Evolutionary conservation across 176 grass and related monocot species (phyloP).

Genomic region (Themeda triandra): DNA sequence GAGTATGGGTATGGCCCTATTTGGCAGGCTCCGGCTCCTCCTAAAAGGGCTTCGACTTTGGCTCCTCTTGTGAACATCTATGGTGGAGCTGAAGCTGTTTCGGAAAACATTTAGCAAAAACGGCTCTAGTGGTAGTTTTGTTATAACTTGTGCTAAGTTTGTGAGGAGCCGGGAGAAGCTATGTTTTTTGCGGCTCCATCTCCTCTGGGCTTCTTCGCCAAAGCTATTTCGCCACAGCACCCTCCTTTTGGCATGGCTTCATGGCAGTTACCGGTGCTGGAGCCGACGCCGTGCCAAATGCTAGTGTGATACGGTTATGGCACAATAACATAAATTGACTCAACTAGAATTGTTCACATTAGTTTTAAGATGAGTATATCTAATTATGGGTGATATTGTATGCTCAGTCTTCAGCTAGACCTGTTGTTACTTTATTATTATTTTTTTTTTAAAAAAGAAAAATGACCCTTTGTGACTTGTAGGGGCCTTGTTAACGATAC

Average conservation of each 20-base stretch:
- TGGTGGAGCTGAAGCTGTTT: neutral
- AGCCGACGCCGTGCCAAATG: neutral
- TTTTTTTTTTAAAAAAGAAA: neutral
- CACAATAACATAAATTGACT: neutral
- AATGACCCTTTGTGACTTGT: slow-evolving; percentile 10
- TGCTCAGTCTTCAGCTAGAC: neutral
- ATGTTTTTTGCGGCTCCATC: neutral
- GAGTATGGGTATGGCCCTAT: neutral
- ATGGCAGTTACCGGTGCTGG: neutral
- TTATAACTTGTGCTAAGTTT: neutral
- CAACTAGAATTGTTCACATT: too few relatives aligned
- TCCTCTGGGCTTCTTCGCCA: neutral
- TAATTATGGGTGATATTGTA: neutral
- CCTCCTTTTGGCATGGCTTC: neutral
- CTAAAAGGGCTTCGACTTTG: neutral
- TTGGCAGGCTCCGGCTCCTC: neutral
- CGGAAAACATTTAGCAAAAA: neutral
- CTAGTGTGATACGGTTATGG: neutral
- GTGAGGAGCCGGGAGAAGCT: neutral
- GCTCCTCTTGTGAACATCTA: neutral
- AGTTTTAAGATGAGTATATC: too few relatives aligned
- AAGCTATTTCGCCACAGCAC: neutral
- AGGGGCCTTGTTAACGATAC: slow-evolving; percentile 98
- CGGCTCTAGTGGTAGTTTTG: neutral
- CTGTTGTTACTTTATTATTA: neutral